Evolutionary conservation across 257 asterid species (phyloP).

Genomic region (Nicotiana obtusifolia): DNA sequence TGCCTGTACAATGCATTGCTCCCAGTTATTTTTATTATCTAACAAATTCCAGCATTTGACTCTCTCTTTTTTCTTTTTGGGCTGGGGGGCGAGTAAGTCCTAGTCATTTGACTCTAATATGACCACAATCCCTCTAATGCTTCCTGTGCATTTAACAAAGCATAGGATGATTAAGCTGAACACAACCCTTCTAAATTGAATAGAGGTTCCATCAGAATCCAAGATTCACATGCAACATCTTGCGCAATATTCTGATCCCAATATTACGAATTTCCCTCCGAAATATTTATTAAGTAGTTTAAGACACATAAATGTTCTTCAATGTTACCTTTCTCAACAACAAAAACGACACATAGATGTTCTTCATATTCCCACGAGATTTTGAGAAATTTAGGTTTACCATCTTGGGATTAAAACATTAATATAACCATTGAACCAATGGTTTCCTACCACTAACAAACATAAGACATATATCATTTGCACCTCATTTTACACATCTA

Average conservation of each 20-base stretch:
- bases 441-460: background rate
- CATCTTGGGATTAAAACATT: background rate
- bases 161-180: background rate
- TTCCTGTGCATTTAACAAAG: background rate
- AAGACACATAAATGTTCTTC: background rate
- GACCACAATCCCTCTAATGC: background rate
- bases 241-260: background rate
- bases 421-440: background rate
- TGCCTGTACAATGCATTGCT: conserved; percentile 34
- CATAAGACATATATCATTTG: background rate
- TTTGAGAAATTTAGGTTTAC: background rate
- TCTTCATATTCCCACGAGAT: background rate
- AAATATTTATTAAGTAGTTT: background rate
- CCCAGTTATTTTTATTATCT: background rate
- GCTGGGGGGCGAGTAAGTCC: background rate
- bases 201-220: background rate
- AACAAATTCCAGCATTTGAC: background rate
- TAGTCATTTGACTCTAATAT: background rate
- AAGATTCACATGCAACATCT: background rate
- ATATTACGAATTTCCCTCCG: background rate
- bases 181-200: background rate
- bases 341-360: background rate
- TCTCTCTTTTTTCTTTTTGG: background rate
- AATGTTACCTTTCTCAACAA: too few species aligned
- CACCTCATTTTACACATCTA: background rate